These are phyloP conservation scores for Arthrocladium fulminans DNA, from an alignment of 2,329 filamentous ascomycete genomes.

Conservation along the genomic window DNA sequence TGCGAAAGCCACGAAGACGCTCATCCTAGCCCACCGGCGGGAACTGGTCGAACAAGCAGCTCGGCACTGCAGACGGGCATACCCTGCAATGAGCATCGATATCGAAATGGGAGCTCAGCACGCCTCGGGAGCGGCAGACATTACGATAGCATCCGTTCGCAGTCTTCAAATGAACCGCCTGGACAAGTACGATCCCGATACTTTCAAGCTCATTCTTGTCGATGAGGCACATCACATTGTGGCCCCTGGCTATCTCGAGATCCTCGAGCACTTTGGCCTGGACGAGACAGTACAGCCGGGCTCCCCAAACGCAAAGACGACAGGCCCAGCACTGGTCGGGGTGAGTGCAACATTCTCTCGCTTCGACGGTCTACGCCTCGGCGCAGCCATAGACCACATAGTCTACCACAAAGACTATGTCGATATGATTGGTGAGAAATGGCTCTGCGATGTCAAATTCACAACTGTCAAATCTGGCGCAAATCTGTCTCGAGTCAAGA, in stretches of 20 bases:
- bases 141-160: constrained; percentile 83
- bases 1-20: constrained; percentile 59
- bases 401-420: constrained; percentile 85
- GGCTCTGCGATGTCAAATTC: constrained; percentile 86
- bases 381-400: constrained; percentile 83
- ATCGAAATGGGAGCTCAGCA: constrained; percentile 80
- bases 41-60: constrained; percentile 94
- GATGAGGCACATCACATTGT: constrained; percentile 98
- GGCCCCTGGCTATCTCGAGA: constrained; percentile 65
- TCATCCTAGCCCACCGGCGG: constrained; percentile 84
- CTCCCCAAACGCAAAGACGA: neutral
- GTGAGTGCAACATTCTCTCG: constrained; percentile 77
- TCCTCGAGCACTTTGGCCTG: constrained; percentile 71
- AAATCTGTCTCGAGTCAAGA: constrained; percentile 64
- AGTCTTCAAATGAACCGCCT: constrained; percentile 70
- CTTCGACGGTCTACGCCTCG: constrained; percentile 74
- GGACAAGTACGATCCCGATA: constrained; percentile 67
- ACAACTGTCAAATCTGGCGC: constrained; percentile 81
- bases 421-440: constrained; percentile 79
- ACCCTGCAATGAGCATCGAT: constrained; percentile 72
- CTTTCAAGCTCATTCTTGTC: constrained; percentile 84
- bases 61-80: constrained; percentile 68
- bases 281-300: constrained; percentile 36
- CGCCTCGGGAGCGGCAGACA: constrained; percentile 74
- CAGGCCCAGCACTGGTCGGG: constrained; percentile 64